These are phyloP conservation scores for Mycena amicta DNA, from an alignment of 768 basidiomycete species.

Conservation along the genomic window DNA sequence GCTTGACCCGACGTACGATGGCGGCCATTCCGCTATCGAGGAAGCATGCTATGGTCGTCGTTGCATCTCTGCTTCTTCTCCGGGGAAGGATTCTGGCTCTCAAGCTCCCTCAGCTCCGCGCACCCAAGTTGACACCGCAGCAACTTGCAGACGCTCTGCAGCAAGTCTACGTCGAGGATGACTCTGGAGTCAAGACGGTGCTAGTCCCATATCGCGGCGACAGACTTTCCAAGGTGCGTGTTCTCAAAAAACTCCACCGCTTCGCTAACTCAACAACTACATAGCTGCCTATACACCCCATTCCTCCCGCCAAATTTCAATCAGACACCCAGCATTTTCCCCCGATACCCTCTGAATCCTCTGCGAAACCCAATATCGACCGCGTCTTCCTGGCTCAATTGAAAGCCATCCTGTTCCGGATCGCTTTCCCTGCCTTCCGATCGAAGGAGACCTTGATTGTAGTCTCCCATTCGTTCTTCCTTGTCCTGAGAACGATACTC, in stretches of 20 bases:
- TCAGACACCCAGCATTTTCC: slow-evolving; percentile 65
- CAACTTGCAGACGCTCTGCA: slow-evolving; percentile 54
- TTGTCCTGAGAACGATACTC: slow-evolving; percentile 83
- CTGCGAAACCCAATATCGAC: slow-evolving; percentile 67
- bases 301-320: slow-evolving; percentile 48
- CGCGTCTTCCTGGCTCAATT: slow-evolving; percentile 72
- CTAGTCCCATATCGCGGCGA: slow-evolving; percentile 70
- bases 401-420: slow-evolving; percentile 66
- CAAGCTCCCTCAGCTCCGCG: slow-evolving; percentile 30
- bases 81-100: slow-evolving; percentile 45
- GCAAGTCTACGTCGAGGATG: slow-evolving; percentile 63
- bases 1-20: too few species aligned
- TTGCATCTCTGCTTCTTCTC: slow-evolving; percentile 52
- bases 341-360: slow-evolving; percentile 46
- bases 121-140: slow-evolving; percentile 35
- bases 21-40: not conserved
- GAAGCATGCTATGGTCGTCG: slow-evolving; percentile 38
- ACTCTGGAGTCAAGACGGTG: slow-evolving; percentile 65
- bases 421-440: slow-evolving; percentile 64
- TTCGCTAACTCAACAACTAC: not conserved
- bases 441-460: slow-evolving; percentile 78
- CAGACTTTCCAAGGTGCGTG: slow-evolving; percentile 60
- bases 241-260: not conserved
- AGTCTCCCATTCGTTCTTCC: slow-evolving; percentile 78
- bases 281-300: slow-evolving; percentile 52